Conservation (phyloP, 495 filamentous ascomycete species). For the Letharia lupina region DNA sequence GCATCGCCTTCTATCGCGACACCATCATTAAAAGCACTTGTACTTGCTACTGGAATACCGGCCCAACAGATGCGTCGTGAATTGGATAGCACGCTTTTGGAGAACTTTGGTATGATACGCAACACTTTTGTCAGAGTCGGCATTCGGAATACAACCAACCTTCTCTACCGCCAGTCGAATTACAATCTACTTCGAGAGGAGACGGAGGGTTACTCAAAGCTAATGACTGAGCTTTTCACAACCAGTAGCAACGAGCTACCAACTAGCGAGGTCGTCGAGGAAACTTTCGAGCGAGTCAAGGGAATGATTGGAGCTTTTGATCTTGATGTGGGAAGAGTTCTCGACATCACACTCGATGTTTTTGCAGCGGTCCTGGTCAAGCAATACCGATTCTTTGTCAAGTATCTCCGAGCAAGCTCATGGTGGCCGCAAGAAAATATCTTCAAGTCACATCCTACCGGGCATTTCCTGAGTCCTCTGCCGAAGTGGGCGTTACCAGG, state of each 20-base stretch:
- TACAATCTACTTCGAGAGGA: constrained; percentile 96
- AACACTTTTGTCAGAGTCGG: constrained; percentile 72
- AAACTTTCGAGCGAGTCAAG: constrained; percentile 73
- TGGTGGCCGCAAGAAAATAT: constrained; percentile 80
- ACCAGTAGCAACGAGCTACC: constrained; percentile 56
- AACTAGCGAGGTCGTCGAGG: constrained; percentile 54
- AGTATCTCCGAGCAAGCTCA: constrained; percentile 78
- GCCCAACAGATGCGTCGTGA: constrained; percentile 65
- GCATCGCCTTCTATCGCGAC: constrained; percentile 45
- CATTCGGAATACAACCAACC: constrained; percentile 80
- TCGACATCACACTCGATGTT: constrained; percentile 86
- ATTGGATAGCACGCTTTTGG: constrained; percentile 69
- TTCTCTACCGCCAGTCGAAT: constrained; percentile 90
- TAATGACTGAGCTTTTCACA: constrained; percentile 81
- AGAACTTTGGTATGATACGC: constrained; percentile 69
- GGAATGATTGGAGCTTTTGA: constrained; percentile 89
- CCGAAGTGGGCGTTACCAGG: constrained; percentile 76
- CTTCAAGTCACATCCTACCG: constrained; percentile 6
- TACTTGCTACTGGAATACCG: constrained; percentile 63
- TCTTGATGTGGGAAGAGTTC: constrained; percentile 83
- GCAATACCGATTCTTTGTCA: constrained; percentile 86
- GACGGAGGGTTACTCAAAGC: constrained; percentile 86
- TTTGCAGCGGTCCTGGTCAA: constrained; percentile 78
- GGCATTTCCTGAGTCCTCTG: constrained; percentile 45
- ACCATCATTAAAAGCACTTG: constrained; percentile 41